Evolutionary conservation across 805 yeast genomes (phyloP), one percentile per base, ranked within the genome.

Genomic region (Candida qinlingensis): DNA sequence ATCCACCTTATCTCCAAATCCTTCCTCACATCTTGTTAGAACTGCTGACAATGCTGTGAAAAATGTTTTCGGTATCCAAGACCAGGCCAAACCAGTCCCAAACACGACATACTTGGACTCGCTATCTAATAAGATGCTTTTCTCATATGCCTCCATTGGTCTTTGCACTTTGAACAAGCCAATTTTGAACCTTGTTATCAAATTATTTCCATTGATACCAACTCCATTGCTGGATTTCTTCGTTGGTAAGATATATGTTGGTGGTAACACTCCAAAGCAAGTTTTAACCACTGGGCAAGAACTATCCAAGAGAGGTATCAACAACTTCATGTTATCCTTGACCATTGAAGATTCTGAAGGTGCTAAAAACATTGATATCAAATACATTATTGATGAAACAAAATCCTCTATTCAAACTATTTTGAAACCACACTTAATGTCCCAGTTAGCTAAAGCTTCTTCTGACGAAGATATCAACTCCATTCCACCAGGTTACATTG

Each of bases 341-440:
- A 88, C 97, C 12, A 90, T 91, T 45, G 98, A 91, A 68, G 96
- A 94, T 48, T 84, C 97, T 46, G 87, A 87, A 54, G 96, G 96
- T 37, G 77, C 77, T 49, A 76, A 79, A 61, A 72, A 78, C 65
- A 59, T 75, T 39, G 82, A 80, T 65, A 80, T 83, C 36, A 61
- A 75, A 38, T 72, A 71, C 53, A 85, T 87, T 51, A 80, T 85
- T 36, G 58, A 66, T 19, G 84, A 83, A 63, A 85, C 92, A 19
- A 73, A 79, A 49, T 71, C 73, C 41, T 86, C 96, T 10, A 76
- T 91, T 44, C 76, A 75, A 42, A 77, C 81, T 39, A 81, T 89
- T 39, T 70, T 86, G 61, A 75, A 78, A 35, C 92, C 94, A 12
- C 87, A 85, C 64, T 77, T 91, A n/a, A 35, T 40, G 27, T 35